Evolutionary conservation across 371 early-diverging fungal genomes (phyloP).

Genomic region (Mortierella sp.): DNA sequence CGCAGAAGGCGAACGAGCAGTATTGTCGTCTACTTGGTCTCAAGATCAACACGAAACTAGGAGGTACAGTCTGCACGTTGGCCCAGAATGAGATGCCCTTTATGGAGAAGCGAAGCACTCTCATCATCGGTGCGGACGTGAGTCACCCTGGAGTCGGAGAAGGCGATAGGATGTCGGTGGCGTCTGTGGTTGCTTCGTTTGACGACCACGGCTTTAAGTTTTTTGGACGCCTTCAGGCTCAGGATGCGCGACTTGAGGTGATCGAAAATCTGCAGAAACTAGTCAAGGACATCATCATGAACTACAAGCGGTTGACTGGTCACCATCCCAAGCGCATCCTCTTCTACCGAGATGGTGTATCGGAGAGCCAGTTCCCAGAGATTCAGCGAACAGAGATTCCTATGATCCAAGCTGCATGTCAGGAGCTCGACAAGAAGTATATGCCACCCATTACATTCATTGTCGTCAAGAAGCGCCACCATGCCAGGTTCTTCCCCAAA

Average conservation of each 20-base stretch:
- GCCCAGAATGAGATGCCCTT: conserved; percentile 35
- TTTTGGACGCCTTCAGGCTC: conserved; percentile 70
- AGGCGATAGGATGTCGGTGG: conserved; percentile 45
- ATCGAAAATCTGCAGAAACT: conserved; percentile 60
- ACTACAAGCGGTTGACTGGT: conserved; percentile 50
- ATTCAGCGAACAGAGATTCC: conserved; percentile 65
- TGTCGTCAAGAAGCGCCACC: conserved; percentile 82
- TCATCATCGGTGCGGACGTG: conserved; percentile 75
- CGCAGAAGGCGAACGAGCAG: conserved; percentile 12
- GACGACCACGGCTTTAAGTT: conserved; percentile 75
- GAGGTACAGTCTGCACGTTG: conserved; percentile 60
- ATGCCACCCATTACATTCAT: conserved; percentile 67
- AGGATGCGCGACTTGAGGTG: conserved; percentile 72
- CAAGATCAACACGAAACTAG: conserved; percentile 56
- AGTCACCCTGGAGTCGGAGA: conserved; percentile 62
- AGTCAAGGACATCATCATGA: conserved; percentile 57
- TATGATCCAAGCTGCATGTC: conserved; percentile 56
- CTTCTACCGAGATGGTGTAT: conserved; percentile 84
- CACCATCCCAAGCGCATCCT: conserved; percentile 64
- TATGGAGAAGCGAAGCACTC: conserved; percentile 55
- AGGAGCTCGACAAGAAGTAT: conserved; percentile 19
- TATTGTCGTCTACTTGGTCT: conserved; percentile 61
- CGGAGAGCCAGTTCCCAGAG: conserved; percentile 70
- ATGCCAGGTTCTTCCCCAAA: conserved; percentile 67
- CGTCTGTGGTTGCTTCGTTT: conserved; percentile 56